Evolutionary conservation across 371 early-diverging fungal species (phyloP), one percentile per base, ranked within the genome.

Genomic region (Thermomucor indicae-seudaticae): DNA sequence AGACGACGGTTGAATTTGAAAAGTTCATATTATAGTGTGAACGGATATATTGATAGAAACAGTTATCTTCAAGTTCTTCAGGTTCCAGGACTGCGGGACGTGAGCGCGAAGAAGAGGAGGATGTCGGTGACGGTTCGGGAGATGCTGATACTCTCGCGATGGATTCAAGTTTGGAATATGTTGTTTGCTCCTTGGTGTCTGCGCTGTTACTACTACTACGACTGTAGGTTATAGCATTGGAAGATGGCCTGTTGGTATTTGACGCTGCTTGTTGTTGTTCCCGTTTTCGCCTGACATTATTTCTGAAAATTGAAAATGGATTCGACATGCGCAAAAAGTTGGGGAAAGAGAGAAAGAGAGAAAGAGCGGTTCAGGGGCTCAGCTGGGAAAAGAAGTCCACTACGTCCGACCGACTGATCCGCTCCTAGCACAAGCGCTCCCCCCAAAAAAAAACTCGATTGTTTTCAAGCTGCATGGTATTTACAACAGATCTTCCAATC

Each of bases 21-120:
- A 80, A 79, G 20, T 74, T 42, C 11, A 55, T 46, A 37, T 65
- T 60, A 40, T 64, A 72, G 35, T 72, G 70, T 7, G 66, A 66
- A 5, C 61, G 64, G 11, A 74, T 51, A 44, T 66, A 65, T n/a
- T 55, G 59, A 47, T 78, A 78, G 34, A 71, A 78, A 20, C 65
- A 57, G 52, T 78, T 78, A 29, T 78, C 70, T 44, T 78, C 78
- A 11, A 78, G 57, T 32, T 74, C 75, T 40, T 78, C 78, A 22
- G 60, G 53, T 46, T 61, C 58, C 40, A 49, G 30, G 14, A 49
- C 42, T 5, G 49, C 44, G 14, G 51, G 55, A n/a, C 50, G 58
- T 14, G 64, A 55, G 20, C 49, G 51, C 16, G 58, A 58, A 6
- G 58, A 57, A 1, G 49, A 42, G 2, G 55, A 54, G 17, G 58